Evolutionary conservation across 2,329 filamentous ascomycete genomes (phyloP), one percentile per base, ranked within the genome.

Genomic region (Lachnellula willkommii): DNA sequence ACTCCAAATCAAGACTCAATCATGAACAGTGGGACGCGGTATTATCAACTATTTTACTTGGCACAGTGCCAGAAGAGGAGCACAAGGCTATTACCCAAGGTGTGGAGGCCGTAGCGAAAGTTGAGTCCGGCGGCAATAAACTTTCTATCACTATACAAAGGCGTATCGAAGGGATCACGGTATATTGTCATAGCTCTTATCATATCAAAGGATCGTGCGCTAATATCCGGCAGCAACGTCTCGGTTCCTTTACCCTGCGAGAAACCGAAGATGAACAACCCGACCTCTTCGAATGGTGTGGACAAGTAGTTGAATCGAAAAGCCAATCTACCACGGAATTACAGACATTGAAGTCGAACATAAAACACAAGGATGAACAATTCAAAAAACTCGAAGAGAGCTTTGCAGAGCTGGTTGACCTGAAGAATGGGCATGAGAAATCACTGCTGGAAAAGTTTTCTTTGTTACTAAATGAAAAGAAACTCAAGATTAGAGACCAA

Each of bases 401-500:
- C 65, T 73, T 91, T 1, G 79, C 86, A 4, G 84, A 89, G 63
- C 77, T 92, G 15, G 76, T 85, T 47, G 75, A 76, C 53, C 77
- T 82, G 14, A 91, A 91, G 68, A 76, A 81, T 47, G 79, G 82
- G 17, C 80, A 89, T 59, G 88, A 92, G 70, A 77, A 78, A 1
- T 77, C 79, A 17, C 72, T 92, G 54, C 71, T 92, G 1, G 79
- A 81, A 58, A 90, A 89, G 68, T 90, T 90, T 63, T 79, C 82
- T 53, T 76, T 81, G 54, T 74, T 93, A 2, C 73, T 92, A 1
- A 92, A 92, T 63, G 82, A 87, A 69, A 93, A 93, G 74, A 92
- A 92, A 71, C 75, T 85, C 52, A 91, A 89, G 71, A 91, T 92
- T 50, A 75, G 88, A 45, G 81, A 90, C 64, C 87, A 90, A 71